Percentiles rank a stretch among this genome's conserved stretches.
Conservation (phyloP, 345 rosid species). For the Ceriops zippeliana region DNA sequence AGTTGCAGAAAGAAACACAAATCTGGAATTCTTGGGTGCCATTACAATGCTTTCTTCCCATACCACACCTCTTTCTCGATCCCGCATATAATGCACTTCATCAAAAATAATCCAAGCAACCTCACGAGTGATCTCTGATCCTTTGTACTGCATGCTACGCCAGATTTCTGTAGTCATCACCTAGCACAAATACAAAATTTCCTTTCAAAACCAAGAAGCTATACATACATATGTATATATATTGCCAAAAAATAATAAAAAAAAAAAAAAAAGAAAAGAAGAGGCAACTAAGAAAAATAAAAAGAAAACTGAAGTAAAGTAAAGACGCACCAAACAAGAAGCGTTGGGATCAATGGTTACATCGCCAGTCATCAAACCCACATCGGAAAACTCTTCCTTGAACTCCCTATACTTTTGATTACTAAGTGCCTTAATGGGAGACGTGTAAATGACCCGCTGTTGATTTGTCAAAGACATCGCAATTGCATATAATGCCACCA, state of each 20-base stretch:
- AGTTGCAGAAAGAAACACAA: constrained; percentile 96
- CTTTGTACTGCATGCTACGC: constrained; percentile 98
- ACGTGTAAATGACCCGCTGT: constrained; percentile 90
- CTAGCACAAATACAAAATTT: constrained; percentile 41
- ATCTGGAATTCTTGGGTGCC: constrained; percentile 92
- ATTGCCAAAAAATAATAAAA: too few relatives aligned
- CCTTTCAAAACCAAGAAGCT: constrained; percentile 9
- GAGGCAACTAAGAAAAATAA: neutral
- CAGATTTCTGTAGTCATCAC: constrained; percentile 99
- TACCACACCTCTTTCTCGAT: constrained; percentile 94
- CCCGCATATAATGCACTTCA: constrained; percentile 99
- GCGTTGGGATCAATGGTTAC: constrained; percentile 96
- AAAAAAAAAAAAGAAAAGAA: too few relatives aligned
- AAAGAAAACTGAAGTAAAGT: neutral
- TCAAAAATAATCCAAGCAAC: constrained; percentile 98
- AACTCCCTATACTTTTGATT: constrained; percentile 96
- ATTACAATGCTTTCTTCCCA: constrained; percentile 99
- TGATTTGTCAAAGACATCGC: constrained; percentile 87
- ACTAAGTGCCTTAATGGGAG: constrained; percentile 96
- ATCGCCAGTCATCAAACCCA: constrained; percentile 98
- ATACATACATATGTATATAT: neutral
- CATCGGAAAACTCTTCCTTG: constrained; percentile 95
- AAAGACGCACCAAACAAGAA: constrained; percentile 66
- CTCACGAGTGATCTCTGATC: constrained; percentile 87
- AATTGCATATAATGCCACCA: constrained; percentile 86